Evolutionary conservation across 1,284 basidiomycete genomes (phyloP), one percentile per base, ranked within the genome.

Genomic region (Apiotrichum montevideense): DNA sequence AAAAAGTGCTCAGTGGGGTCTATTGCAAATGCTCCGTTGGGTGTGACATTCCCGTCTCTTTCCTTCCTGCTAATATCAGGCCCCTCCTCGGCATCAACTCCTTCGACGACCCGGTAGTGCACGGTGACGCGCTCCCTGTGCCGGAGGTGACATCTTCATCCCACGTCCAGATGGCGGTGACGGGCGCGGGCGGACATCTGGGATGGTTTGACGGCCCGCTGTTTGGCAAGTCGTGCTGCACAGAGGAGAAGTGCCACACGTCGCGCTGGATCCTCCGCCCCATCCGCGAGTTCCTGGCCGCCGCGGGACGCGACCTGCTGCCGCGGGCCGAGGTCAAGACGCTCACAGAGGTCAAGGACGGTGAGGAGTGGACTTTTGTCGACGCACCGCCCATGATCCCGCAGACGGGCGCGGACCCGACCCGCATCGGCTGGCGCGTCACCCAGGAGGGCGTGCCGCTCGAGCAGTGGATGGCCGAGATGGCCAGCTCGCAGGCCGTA

Each of bases 51-150:
- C 21, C 21, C 21, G 21, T 21, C 8, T 39, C 13, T 13, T 8
- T 39, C 37, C 13, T 13, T 39, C 37, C 37, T 13, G 37, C 37
- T 39, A 50, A 40, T n/a, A 2, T 6, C 55, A 76, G 75, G 35
- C 77, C 77, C 0, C 58, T 88, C 68, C 81, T 98, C 7, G 85
- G 87, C 8, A 82, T 98, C 64, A 95, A 92, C 70, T 84, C 95
- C 1, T 83, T 84, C 42, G 94, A 98, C 74, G 95, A 98, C 76
- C 96, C 96, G 2, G 79, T 83, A 49, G 85, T 98, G 32, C 86
- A 78, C 85, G 56, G 82, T 77, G 65, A 53, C 10, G 62, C 56
- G 32, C 70, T 69, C 44, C 88, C 85, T 3, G 79, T 67, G 35
- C 55, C 81, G 62, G 79, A 85, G 58, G 79, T 82, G 6, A 78